Base-by-base conservation (phyloP, 305 asterid species). In the Stenogyne calaminthoides region DNA sequence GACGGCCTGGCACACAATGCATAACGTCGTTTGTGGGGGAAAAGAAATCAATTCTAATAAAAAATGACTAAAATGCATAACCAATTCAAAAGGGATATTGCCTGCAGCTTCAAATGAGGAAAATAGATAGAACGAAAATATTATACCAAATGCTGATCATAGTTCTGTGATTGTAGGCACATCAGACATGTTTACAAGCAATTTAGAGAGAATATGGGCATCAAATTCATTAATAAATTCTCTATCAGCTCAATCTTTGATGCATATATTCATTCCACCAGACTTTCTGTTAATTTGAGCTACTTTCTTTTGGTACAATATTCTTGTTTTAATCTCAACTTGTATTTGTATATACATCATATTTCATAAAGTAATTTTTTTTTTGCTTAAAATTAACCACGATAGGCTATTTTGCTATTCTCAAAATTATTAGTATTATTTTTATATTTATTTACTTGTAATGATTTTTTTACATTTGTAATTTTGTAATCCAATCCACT, bases 1-100 rank as follows among this genome's bases (percentile, higher is more conserved):
- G n/a, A n/a, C 97, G 3, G 96, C 95, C 0, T 89, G 97, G 97
- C 93, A 91, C 57, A 78, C 91, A 8, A 88, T 89, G 96, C 97
- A 91, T 34, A 89, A 91, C 58, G 93, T 91, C 9, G 67, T 91
- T 9, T 86, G 95, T 37, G 93, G 95, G 0, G 96, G 96, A n/a
- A n/a, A n/a, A n/a, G n/a, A n/a, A n/a, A n/a, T n/a, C n/a, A n/a
- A n/a, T n/a, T n/a, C n/a, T n/a, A n/a, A n/a, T n/a, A n/a, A n/a
- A n/a, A n/a, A n/a, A n/a, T n/a, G n/a, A n/a, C n/a, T n/a, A n/a
- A n/a, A n/a, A n/a, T n/a, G n/a, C n/a, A n/a, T n/a, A n/a, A n/a
- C n/a, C n/a, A n/a, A n/a, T n/a, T n/a, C n/a, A n/a, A n/a, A n/a
- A n/a, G n/a, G n/a, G n/a, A n/a, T n/a, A n/a, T n/a, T n/a, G n/a